Base-by-base conservation (phyloP, 2,329 filamentous ascomycete genomes). In the Hypoxylon sp. region DNA sequence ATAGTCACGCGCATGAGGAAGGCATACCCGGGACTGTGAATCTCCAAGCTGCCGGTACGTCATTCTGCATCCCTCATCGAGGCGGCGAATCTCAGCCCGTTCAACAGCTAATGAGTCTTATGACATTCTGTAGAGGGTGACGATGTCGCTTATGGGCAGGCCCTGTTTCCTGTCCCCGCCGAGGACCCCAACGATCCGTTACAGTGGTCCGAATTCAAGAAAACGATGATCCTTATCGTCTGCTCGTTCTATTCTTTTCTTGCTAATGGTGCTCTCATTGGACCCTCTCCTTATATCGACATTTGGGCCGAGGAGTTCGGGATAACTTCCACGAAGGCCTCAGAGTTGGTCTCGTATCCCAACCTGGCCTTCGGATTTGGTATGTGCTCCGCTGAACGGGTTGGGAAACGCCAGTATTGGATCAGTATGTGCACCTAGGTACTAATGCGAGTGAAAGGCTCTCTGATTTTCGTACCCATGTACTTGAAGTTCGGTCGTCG, bases 341-440 rank as follows among this genome's bases (percentile, higher is more conserved):
- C 86, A 1, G 84, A 85, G 17, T 77, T 89, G 43, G 80, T 89
- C 58, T 88, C 85, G 17, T 90, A 89, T 73, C 84, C 87, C 0
- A 89, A 89, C 75, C 80, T 89, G 30, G 84, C 85, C 11, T 89
- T 87, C 77, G 87, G 87, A 1, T 87, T 89, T 67, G 86, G 74
- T 76, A 72, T 13, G 74, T 63, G 14, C 2, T 14, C n/a, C 2
- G 17, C 23, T n/a, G 7, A 10, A 34, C 5, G 43, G 14, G 52
- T 23, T 17, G 30, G 7, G 30, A 21, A 43, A 10, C 10, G 43
- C 34, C 19, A 36, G 46, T 3, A 32, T 34, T 21, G 19, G 14
- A 11, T 28, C 14, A 36, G 17, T 38, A 23, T 28, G 57, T 32
- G 21, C 61, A 9, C 28, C 28, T 30, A 30, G 36, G 36, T 41